Evolutionary conservation across 2,329 filamentous ascomycete genomes (phyloP), one percentile per base, ranked within the genome.

Genomic region (Monosporascus cannonballus): DNA sequence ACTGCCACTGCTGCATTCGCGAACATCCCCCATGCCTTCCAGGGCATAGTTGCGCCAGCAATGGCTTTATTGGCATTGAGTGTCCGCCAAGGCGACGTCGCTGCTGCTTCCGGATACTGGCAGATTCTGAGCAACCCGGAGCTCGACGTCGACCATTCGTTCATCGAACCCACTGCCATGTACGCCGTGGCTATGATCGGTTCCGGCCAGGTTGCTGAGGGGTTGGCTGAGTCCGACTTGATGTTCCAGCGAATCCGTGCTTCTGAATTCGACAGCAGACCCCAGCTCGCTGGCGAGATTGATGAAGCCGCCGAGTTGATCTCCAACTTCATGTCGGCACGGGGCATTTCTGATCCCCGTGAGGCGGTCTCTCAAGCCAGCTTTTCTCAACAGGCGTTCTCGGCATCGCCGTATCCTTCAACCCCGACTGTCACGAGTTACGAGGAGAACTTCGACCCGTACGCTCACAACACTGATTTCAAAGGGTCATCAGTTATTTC

Each of bases 401-500:
- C 69, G 15, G 66, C 75, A n/a, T 79, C 78, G 4, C 73, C 79
- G 11, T 83, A 76, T 53, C 67, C 80, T 45, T 76, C 81, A 1
- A 77, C 81, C 11, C 73, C 78, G 3, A 78, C 78, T 6, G 76
- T 80, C 6, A 78, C 84, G 4, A 80, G 81, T 51, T 85, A 83
- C 53, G 88, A 95, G 63, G 93, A 96, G 59, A 85, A 84, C 7
- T 95, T 87, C 64, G 94, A 99, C 66, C 94, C 94, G 1, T 96
- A 97, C 66, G 89, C 88, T 15, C 84, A 89, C 64, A 91, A 83
- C 59, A 96, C 90, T 36, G 94, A 99, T 69, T 93, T 94, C 76
- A 93, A 93, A 71, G 92, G 90, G 41, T 97, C 94, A 14, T 87
- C 91, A 17, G 78, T 90, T 54, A 96, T 97, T 64, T 89, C 90